phyloP scores from a whole-genome alignment of 2,329 filamentous ascomycete species.

The Pseudodiploospora longispora region DNA sequence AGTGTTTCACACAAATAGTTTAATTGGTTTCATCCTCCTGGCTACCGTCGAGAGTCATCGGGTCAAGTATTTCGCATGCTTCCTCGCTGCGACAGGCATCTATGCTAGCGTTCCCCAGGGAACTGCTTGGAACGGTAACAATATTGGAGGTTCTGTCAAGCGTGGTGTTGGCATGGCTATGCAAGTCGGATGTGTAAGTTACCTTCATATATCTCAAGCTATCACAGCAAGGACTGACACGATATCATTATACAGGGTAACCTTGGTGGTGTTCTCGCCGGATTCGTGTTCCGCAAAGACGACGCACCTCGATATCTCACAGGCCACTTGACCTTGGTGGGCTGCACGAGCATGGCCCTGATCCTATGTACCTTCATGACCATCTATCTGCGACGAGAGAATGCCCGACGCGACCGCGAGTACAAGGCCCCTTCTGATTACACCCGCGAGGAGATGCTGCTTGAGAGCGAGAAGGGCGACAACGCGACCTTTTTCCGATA shows the following conservation, averaged over 20 bases:
- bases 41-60: conserved; percentile 24
- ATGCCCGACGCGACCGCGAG: no score
- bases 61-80: conserved; percentile 41
- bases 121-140: conserved; percentile 52
- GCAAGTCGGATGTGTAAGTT: conserved; percentile 38
- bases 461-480: no score
- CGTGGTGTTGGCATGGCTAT: conserved; percentile 48
- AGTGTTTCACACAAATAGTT: conserved; percentile 11
- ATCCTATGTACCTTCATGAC: no score
- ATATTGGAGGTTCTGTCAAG: conserved; percentile 48
- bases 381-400: no score
- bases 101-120: conserved; percentile 49
- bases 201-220: background rate
- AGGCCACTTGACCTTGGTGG: conserved; percentile 47
- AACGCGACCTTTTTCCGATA: no score
- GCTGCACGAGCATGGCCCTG: conserved; percentile 29
- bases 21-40: conserved; percentile 26
- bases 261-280: conserved; percentile 7
- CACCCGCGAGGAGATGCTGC: no score
- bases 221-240: no score
- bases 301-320: conserved; percentile 44
- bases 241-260: no score
- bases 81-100: conserved; percentile 30
- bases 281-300: conserved; percentile 5
- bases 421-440: no score